phyloP scores from a whole-genome alignment of 2,329 filamentous ascomycete genomes.

The Monilinia polystroma region DNA sequence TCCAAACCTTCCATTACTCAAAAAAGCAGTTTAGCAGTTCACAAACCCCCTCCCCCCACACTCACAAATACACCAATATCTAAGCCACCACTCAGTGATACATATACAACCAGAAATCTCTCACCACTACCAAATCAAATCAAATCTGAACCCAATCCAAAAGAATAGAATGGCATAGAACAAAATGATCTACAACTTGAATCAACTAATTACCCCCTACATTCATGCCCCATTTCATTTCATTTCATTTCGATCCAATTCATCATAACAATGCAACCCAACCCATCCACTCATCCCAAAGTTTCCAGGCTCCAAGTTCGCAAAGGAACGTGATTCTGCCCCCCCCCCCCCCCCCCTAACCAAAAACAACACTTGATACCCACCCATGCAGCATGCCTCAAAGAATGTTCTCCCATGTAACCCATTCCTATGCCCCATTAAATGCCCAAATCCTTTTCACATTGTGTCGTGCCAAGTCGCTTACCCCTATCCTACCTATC shows the following conservation, averaged over 20 bases:
- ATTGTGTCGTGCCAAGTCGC: conserved; percentile 2
- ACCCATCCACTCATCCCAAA: not conserved
- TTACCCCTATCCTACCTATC: not conserved
- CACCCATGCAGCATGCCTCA: not conserved
- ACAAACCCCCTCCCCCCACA: too few species aligned
- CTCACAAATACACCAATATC: too few species aligned
- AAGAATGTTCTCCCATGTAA: not conserved
- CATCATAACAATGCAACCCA: not conserved
- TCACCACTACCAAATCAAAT: too few species aligned
- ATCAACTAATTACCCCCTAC: not conserved
- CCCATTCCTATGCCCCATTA: not conserved
- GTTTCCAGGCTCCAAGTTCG: too few species aligned
- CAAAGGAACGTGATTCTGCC: too few species aligned
- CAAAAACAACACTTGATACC: too few species aligned
- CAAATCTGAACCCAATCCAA: too few species aligned
- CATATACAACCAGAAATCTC: too few species aligned
- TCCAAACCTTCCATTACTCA: too few species aligned
- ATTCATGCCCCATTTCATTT: not conserved
- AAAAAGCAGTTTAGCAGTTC: too few species aligned
- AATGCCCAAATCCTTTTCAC: not conserved
- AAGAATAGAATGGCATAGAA: not conserved
- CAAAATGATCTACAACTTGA: conserved; percentile 5
- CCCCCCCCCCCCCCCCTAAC: too few species aligned
- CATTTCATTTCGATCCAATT: not conserved
- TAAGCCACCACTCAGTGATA: too few species aligned